Evolutionary conservation across 2,329 filamentous ascomycete genomes (phyloP).

Genomic region (Monilinia polystroma): DNA sequence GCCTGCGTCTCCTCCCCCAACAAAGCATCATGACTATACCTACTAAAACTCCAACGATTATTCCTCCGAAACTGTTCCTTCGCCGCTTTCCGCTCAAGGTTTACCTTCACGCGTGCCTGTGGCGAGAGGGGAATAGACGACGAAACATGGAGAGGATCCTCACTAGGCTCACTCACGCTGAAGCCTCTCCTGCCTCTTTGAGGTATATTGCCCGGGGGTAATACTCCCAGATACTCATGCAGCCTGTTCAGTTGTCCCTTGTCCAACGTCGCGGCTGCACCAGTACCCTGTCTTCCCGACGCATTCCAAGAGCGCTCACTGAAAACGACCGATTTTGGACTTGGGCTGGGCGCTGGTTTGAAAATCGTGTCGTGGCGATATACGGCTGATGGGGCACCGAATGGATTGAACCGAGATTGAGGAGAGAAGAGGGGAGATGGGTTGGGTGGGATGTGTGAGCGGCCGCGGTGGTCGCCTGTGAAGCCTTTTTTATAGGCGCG

Average conservation of each 20-base stretch:
- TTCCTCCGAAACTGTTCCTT: background rate
- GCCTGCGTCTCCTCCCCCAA: background rate
- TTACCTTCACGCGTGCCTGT: background rate
- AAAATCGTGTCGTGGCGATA: slow-evolving; percentile 15
- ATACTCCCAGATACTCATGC: background rate
- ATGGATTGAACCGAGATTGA: background rate
- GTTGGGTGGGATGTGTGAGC: background rate
- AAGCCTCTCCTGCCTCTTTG: background rate
- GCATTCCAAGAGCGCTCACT: background rate
- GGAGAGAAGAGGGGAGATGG: background rate
- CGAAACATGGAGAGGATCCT: background rate
- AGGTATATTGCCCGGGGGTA: background rate
- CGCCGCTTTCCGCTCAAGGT: background rate
- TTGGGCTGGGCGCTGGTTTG: background rate
- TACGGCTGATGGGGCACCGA: fast-evolving
- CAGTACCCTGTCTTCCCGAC: background rate
- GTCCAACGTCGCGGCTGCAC: background rate
- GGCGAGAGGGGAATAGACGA: background rate
- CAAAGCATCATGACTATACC: background rate
- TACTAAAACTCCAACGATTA: background rate
- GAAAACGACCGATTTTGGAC: background rate
- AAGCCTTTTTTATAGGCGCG: slow-evolving; percentile 2
- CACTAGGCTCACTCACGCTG: background rate
- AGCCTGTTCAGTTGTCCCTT: background rate
- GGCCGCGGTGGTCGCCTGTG: slow-evolving; percentile 18